A percentile compares a stretch with the other conserved stretches of the same genome.
These are phyloP conservation scores for Phaeosphaeria sp. DNA, from an alignment of 2,329 filamentous ascomycete genomes.

Conservation along the genomic window DNA sequence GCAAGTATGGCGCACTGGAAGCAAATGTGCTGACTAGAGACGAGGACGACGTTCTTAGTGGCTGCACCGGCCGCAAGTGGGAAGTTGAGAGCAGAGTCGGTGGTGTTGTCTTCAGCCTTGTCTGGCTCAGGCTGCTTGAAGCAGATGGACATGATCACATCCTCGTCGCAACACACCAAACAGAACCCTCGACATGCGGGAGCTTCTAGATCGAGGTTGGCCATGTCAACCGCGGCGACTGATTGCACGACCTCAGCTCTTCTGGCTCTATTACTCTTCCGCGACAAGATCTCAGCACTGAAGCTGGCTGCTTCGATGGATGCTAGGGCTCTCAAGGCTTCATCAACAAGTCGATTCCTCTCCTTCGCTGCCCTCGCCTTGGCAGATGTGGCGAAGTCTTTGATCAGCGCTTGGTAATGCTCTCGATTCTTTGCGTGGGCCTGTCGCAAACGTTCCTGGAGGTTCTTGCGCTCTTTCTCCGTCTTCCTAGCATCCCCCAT, in stretches of 20 bases:
- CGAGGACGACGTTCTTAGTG: conserved; percentile 27
- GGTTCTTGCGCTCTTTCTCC: conserved; percentile 14
- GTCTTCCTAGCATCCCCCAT: conserved; percentile 19
- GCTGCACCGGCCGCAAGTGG: conserved; percentile 40
- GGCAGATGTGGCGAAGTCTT: conserved; percentile 17
- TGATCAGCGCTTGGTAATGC: conserved; percentile 24
- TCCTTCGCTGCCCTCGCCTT: conserved; percentile 14
- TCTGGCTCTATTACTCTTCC: conserved; percentile 42
- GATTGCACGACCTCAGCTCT: conserved; percentile 32
- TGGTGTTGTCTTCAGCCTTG: conserved; percentile 36
- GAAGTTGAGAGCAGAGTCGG: conserved; percentile 44
- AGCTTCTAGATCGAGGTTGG: conserved; percentile 33
- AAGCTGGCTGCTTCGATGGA: conserved; percentile 36
- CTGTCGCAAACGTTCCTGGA: conserved; percentile 33
- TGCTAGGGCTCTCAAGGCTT: conserved; percentile 33
- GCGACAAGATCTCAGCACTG: conserved; percentile 41
- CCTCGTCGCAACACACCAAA: conserved; percentile 40
- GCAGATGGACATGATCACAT: conserved; percentile 44
- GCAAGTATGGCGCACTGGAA: conserved; percentile 43
- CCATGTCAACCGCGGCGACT: conserved; percentile 18
- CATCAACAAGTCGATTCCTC: conserved; percentile 38
- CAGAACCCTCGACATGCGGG: conserved; percentile 37
- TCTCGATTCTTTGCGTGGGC: conserved; percentile 39
- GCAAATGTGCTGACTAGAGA: conserved; percentile 44
- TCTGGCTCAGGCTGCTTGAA: conserved; percentile 33